Evolutionary conservation across 116 monocot species (phyloP), one percentile per base, ranked within the genome.

Genomic region (Cymodocea nodosa): DNA sequence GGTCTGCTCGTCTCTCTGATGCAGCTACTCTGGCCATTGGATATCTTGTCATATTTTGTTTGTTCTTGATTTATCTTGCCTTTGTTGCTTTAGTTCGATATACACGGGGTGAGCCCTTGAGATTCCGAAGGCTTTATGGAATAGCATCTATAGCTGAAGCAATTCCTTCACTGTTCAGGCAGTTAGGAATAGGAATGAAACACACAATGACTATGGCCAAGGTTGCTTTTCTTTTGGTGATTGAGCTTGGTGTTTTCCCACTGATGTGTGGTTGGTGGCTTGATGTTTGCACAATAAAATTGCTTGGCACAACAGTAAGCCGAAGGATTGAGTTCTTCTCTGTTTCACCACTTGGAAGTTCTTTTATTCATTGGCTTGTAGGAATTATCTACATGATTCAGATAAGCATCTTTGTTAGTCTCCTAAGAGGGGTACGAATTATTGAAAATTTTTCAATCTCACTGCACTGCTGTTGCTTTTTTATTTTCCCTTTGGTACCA

Each of bases 201-300:
- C 85, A 97, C 77, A 54, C 88, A 35, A 81, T 97, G 87, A 97
- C 85, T 54, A 97, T 97, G 97, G 76, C 91, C 34, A 97, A 97
- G 65, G 97, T 97, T 74, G 91, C 91, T 44, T 97, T 91, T 78
- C 87, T 97, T 68, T 35, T 97, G 50, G 88, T 91, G 5, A 91
- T 97, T 78, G 97, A 97, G 71, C 87, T 97, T 60, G 97, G 97
- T 18, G 83, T 97, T 40, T 97, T 97, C 54, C 97, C 97, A 7
- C 69, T 97, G 68, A 85, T 97, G 97, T 97, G 97, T 65, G 97
- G 97, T 8, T 97, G 91, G 97, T 97, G 97, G 97, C 79, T 97
- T 52, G 97, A 97, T 75, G 73, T 97, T 16, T 97, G 97, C 60
- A 97, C 97, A 20, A 70, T 97, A 76, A 87, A 69, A 72, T 91